Percentiles rank a stretch among this genome's conserved stretches.
phyloP scores from a whole-genome alignment of 768 basidiomycete genomes.

The Thelephora aurantiotincta region DNA sequence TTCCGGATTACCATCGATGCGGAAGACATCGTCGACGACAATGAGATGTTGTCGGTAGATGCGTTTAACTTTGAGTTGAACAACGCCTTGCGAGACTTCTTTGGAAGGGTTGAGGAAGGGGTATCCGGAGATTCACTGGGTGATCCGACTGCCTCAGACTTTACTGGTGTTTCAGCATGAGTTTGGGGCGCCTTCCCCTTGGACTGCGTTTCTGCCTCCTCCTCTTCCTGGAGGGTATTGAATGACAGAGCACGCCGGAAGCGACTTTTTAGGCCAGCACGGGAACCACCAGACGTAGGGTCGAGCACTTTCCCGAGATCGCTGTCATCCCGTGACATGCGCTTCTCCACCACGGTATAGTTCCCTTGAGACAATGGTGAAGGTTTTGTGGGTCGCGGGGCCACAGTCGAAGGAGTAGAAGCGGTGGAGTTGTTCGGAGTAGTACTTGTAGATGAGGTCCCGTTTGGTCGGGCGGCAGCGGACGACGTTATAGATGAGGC shows the following conservation, averaged over 20 bases:
- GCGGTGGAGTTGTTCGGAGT: conserved; percentile 17
- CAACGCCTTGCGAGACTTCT: conserved; percentile 63
- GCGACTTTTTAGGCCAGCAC: conserved; percentile 58
- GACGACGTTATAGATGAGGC: conserved; percentile 27
- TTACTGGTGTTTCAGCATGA: too few species aligned
- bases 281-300: conserved; percentile 18
- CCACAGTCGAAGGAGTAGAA: conserved; percentile 19
- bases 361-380: conserved; percentile 61
- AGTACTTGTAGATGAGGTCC: conserved; percentile 6
- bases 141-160: not conserved
- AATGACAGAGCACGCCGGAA: conserved; percentile 62
- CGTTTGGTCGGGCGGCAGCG: conserved; percentile 13
- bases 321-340: conserved; percentile 68
- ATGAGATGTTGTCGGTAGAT: conserved; percentile 89
- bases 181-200: conserved; percentile 4
- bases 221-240: conserved; percentile 50
- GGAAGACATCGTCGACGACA: conserved; percentile 86
- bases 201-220: conserved; percentile 26
- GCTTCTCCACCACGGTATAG: conserved; percentile 50
- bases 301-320: conserved; percentile 44
- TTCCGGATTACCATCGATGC: conserved; percentile 96
- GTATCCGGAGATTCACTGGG: not conserved
- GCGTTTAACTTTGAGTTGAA: conserved; percentile 85
- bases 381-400: conserved; percentile 23
- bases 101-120: conserved; percentile 13